Conservation (phyloP, 208 protist species). For the Leishmania aethiopica region DNA sequence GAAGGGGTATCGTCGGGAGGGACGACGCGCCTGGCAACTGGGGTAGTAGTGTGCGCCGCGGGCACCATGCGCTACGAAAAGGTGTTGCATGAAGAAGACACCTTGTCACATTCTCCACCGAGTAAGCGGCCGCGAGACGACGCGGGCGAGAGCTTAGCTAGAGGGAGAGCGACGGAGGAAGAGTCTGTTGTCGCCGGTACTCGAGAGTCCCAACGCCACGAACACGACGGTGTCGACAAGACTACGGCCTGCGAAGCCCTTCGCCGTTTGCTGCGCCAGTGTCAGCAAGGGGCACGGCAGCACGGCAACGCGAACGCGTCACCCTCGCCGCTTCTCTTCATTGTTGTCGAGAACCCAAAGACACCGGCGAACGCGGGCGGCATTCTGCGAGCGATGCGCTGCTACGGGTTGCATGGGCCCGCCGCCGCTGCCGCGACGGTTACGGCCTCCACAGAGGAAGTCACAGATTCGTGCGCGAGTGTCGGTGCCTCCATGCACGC, state of each 20-base stretch:
- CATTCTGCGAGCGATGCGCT: slow-evolving; percentile 71
- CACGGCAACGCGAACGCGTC: background rate
- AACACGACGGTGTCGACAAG: background rate
- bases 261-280: slow-evolving; percentile 3
- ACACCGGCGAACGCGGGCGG: slow-evolving; percentile 68
- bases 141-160: background rate
- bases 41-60: slow-evolving; percentile 24
- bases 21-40: slow-evolving; percentile 25
- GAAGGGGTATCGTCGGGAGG: slow-evolving; percentile 32
- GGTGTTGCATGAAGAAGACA: background rate
- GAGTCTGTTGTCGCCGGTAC: background rate
- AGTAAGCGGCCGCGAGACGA: slow-evolving; percentile 7
- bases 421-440: background rate
- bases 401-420: slow-evolving; percentile 31
- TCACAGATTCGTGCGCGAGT: background rate
- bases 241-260: background rate
- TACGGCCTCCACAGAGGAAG: background rate
- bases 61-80: slow-evolving; percentile 25
- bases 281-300: slow-evolving; percentile 15
- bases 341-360: slow-evolving; percentile 76
- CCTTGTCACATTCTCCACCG: background rate
- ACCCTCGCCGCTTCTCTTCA: slow-evolving; percentile 36
- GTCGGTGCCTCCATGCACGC: background rate
- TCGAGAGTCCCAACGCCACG: background rate
- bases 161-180: background rate